A percentile compares a stretch with the other conserved stretches of the same genome.
These are phyloP conservation scores for Calonectria leucothoes DNA, from an alignment of 2,329 filamentous ascomycete genomes.

Conservation along the genomic window DNA sequence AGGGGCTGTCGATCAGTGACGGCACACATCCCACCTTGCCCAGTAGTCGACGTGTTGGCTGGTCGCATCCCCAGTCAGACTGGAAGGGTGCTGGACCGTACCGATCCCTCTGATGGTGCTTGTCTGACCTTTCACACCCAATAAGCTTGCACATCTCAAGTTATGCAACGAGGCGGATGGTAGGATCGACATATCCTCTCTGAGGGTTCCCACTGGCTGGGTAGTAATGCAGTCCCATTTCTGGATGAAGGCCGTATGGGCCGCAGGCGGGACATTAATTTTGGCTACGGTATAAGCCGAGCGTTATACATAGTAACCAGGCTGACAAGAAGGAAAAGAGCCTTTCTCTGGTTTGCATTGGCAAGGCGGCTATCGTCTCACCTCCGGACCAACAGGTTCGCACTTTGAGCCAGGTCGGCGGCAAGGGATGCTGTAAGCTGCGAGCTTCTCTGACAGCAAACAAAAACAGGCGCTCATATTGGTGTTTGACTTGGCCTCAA, in stretches of 20 bases:
- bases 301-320: slow-evolving; percentile 11
- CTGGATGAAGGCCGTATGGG: slow-evolving; percentile 14
- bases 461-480: slow-evolving; percentile 33
- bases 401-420: slow-evolving; percentile 15
- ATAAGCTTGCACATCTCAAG: slow-evolving; percentile 26
- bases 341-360: slow-evolving; percentile 12
- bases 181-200: slow-evolving; percentile 37
- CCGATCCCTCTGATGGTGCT: slow-evolving; percentile 31
- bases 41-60: slow-evolving; percentile 32
- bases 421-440: slow-evolving; percentile 21
- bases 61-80: slow-evolving; percentile 27
- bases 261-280: slow-evolving; percentile 6
- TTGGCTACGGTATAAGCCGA: slow-evolving; percentile 12
- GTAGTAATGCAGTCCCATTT: slow-evolving; percentile 31
- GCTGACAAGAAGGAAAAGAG: slow-evolving; percentile 6
- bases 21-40: slow-evolving; percentile 28
- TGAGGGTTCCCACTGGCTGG: slow-evolving; percentile 33
- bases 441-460: slow-evolving; percentile 12
- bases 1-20: slow-evolving; percentile 40
- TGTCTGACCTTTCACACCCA: slow-evolving; percentile 36
- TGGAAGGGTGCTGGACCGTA: slow-evolving; percentile 32
- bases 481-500: slow-evolving; percentile 20
- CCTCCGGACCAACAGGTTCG: slow-evolving; percentile 5
- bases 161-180: slow-evolving; percentile 37
- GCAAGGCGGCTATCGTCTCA: slow-evolving; percentile 16